Evolutionary conservation across 345 rosid species (phyloP), one percentile per base, ranked within the genome.

Genomic region (Arabis alpina): DNA sequence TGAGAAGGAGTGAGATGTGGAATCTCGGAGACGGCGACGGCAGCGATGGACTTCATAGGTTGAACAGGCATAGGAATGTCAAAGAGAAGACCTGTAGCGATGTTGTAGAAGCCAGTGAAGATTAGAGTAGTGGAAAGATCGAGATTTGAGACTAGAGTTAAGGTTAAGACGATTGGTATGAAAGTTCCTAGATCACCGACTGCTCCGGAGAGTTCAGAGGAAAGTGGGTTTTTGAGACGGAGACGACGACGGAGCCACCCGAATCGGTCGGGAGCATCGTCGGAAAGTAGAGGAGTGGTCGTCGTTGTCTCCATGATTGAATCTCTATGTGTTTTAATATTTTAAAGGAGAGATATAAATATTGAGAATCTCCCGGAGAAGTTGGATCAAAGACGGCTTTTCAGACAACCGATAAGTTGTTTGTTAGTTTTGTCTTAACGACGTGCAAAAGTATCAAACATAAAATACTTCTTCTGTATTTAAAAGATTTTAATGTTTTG

Each of bases 31-130:
- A 87, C 84, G 43, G 96, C 90, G 66, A 85, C 90, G 74, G 90
- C 90, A 40, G 96, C 96, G 75, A 89, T 87, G 73, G 96, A 87
- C 61, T 89, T 89, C 96, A 89, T 89, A 54, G 96, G 96, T 58
- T 89, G 96, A 45, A 89, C 92, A 28, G 96, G 96, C 90, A 89
- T 85, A 68, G 96, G 96, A 66, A 87, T 71, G 67, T 82, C 87
- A 74, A 89, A 89, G 88, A 89, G 88, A 56, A 89, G 84, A 57
- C 92, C 96, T 3, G 96, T 87, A 72, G 80, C 64, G 75, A 87
- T 81, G 82, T 89, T 89, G 82, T 87, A 89, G 70, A 85, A 63
- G 13, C 88, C 76, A 2, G 96, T 87, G 85, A 89, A 89, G 75
- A 89, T 85, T 24, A 89, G 88, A 39, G 96, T 89, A 8, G 96